Base-by-base conservation (phyloP, 176 grass and related monocot species). In the Musa beccarii region DNA sequence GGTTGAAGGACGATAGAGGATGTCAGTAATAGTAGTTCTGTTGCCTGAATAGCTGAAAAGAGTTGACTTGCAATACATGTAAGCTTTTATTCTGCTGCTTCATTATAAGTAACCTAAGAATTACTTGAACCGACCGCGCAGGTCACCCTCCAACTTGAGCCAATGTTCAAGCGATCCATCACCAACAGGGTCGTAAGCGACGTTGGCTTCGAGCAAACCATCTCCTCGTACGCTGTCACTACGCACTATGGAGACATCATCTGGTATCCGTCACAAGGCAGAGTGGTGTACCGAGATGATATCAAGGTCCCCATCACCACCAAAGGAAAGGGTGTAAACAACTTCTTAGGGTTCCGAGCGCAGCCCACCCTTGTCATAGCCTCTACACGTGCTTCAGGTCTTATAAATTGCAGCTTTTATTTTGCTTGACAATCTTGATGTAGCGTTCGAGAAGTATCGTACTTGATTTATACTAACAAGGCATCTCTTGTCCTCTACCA, bases 141-240 rank as follows among this genome's bases (percentile, higher is more conserved):
- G 90, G 87, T 94, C 1, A 94, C 91, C 4, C 81, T 94, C 23
- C 79, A 82, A 56, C 75, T 94, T 8, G 80, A 94, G 17, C 88
- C 91, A 7, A 83, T 94, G 78, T 94, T 94, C 83, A 94, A 94
- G 78, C 87, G 91, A 1, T 86, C 91, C 28, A 21, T 88, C 17
- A 94, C 83, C 10, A 90, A 86, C 78, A 64, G 5, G 1, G 79
- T 86, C 65, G 68, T 61, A 4, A 78, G 83, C 19, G 91, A 94
- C 75, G 56, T 20, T 0, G 78, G 83, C 49, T 84, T 94, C 1
- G 85, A 52, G 15, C 83, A 88, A 50, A 83, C 83, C 66, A 76
- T 83, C 19, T 15, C 71, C 3, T 85, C 66, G 8, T 94, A 86
- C 20, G 85, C n/a, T 68, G 80, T 51, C 50, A 84, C 80, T 59